These are phyloP conservation scores for Aureobasidium namibiae DNA, from an alignment of 2,329 filamentous ascomycete genomes.

Conservation along the genomic window DNA sequence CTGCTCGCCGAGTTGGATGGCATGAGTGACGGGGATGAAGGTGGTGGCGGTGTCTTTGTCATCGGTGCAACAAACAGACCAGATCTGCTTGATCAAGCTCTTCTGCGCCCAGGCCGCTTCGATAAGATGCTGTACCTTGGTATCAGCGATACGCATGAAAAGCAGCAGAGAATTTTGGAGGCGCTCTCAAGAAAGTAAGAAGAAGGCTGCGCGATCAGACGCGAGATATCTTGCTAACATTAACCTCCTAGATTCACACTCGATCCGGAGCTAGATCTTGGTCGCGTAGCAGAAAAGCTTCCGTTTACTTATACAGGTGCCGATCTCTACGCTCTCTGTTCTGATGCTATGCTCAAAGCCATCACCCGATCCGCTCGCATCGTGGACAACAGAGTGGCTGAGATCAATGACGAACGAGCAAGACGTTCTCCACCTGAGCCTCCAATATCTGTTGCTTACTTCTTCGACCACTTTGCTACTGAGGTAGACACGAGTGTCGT, in stretches of 20 bases:
- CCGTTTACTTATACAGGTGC: slow-evolving; percentile 97
- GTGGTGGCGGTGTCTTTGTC: slow-evolving; percentile 79
- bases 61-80: slow-evolving; percentile 94
- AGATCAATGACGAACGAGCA: slow-evolving; percentile 48
- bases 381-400: slow-evolving; percentile 75
- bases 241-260: slow-evolving; percentile 63
- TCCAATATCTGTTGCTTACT: slow-evolving; percentile 77
- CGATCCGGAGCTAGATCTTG: slow-evolving; percentile 67
- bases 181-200: slow-evolving; percentile 87
- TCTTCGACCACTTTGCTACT: slow-evolving; percentile 86
- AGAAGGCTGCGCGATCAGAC: background rate
- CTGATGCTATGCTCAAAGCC: slow-evolving; percentile 97
- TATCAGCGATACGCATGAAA: slow-evolving; percentile 92
- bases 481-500: slow-evolving; percentile 76
- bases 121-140: slow-evolving; percentile 98
- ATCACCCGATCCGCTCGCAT: slow-evolving; percentile 80
- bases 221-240: background rate
- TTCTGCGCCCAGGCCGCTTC: slow-evolving; percentile 83
- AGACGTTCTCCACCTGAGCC: slow-evolving; percentile 24
- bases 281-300: slow-evolving; percentile 63
- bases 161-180: slow-evolving; percentile 89
- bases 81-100: slow-evolving; percentile 81
- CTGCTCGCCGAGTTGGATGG: slow-evolving; percentile 91
- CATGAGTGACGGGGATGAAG: slow-evolving; percentile 88
- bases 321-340: slow-evolving; percentile 94